These are phyloP conservation scores for Multifurca ochricompacta DNA, from an alignment of 768 basidiomycete genomes.

Conservation along the genomic window DNA sequence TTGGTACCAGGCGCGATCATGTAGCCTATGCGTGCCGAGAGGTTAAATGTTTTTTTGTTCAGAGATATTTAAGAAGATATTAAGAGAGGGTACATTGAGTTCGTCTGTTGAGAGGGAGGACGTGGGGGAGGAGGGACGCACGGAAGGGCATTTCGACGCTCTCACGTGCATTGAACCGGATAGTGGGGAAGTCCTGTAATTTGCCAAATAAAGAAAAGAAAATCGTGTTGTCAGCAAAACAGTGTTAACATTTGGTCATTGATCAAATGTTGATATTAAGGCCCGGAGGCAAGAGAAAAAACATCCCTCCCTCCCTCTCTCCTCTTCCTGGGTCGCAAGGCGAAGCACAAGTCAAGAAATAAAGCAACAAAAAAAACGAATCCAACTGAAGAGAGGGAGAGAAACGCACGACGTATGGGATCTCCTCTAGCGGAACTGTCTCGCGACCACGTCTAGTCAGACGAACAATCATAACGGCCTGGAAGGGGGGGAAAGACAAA, in stretches of 20 bases:
- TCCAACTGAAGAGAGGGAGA: too few species aligned
- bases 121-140: too few species aligned
- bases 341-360: too few species aligned
- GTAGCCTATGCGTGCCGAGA: slow-evolving; percentile 31
- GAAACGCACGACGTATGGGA: slow-evolving; percentile 58
- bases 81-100: too few species aligned
- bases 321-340: too few species aligned
- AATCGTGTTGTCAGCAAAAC: neutral
- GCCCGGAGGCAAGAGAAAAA: too few species aligned
- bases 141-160: slow-evolving; percentile 98
- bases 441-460: neutral
- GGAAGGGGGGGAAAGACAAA: slow-evolving; percentile 24
- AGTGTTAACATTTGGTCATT: too few species aligned
- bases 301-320: too few species aligned
- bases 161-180: slow-evolving; percentile 78
- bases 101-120: neutral
- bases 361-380: too few species aligned
- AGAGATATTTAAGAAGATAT: neutral
- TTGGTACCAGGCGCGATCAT: slow-evolving; percentile 32
- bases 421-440: slow-evolving; percentile 57
- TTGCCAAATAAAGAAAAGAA: too few species aligned
- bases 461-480: neutral
- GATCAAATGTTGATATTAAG: too few species aligned
- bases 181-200: slow-evolving; percentile 78
- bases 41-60: neutral